phyloP scores from a whole-genome alignment of 345 rosid genomes.

The Eucalyptus pauciflora region DNA sequence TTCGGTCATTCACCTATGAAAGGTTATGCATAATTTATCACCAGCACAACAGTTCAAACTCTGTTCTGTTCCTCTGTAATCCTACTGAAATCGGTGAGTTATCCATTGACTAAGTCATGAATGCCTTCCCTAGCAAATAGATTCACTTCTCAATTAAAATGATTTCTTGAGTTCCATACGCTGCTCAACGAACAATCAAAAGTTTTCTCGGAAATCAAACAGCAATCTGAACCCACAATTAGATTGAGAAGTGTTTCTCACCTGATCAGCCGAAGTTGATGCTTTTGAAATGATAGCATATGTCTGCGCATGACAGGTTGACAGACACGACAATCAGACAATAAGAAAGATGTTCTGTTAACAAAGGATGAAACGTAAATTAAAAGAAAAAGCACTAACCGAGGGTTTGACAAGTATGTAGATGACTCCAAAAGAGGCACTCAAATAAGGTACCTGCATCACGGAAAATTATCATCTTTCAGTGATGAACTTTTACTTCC shows the following conservation, averaged over 20 bases:
- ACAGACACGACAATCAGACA: neutral
- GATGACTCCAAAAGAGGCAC: slow-evolving; percentile 47
- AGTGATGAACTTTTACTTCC: neutral
- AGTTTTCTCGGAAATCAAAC: neutral
- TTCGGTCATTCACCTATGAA: neutral
- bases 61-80: neutral
- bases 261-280: slow-evolving; percentile 38
- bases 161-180: neutral
- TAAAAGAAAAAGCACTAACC: slow-evolving; percentile 1
- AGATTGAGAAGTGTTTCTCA: neutral
- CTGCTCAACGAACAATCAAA: fast-evolving
- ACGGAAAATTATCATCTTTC: neutral
- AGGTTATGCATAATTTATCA: neutral
- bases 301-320: slow-evolving; percentile 16
- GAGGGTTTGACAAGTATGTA: slow-evolving; percentile 37
- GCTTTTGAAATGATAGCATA: slow-evolving; percentile 42
- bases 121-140: neutral
- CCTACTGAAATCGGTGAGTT: neutral
- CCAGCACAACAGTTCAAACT: neutral
- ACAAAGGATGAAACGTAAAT: neutral
- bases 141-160: neutral
- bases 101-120: neutral
- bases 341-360: neutral
- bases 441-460: slow-evolving; percentile 30
- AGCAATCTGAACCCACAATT: neutral